A percentile compares a stretch with the other conserved stretches of the same genome.
Evolutionary conservation across 2,329 filamentous ascomycete genomes (phyloP).

Genomic region (Cladosporium sp.): DNA sequence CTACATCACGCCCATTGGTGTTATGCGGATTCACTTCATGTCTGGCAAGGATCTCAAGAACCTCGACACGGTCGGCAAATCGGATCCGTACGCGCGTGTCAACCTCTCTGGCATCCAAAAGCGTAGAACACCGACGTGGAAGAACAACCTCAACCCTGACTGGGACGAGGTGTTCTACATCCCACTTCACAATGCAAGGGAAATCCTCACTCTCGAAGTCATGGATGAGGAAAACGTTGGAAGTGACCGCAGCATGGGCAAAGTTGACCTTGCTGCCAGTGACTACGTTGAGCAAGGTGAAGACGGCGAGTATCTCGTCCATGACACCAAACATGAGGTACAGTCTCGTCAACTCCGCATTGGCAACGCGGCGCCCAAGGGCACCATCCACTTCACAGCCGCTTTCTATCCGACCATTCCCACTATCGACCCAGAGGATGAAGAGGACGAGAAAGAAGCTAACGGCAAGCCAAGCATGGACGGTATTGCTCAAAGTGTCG

Average conservation of each 20-base stretch:
- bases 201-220: slow-evolving; percentile 85
- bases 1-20: slow-evolving; percentile 90
- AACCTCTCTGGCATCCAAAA: slow-evolving; percentile 88
- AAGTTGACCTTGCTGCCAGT: slow-evolving; percentile 72
- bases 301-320: slow-evolving; percentile 75
- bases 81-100: slow-evolving; percentile 89
- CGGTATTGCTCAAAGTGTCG: slow-evolving; percentile 25
- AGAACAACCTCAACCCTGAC: slow-evolving; percentile 91
- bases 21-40: slow-evolving; percentile 91
- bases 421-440: slow-evolving; percentile 85
- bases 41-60: slow-evolving; percentile 82
- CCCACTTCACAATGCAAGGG: slow-evolving; percentile 80
- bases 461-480: slow-evolving; percentile 29
- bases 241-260: slow-evolving; percentile 84
- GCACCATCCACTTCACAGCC: slow-evolving; percentile 76
- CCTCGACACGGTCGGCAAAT: slow-evolving; percentile 93
- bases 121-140: slow-evolving; percentile 89
- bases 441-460: slow-evolving; percentile 54
- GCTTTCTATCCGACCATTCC: slow-evolving; percentile 90
- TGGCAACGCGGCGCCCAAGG: slow-evolving; percentile 75
- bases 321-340: slow-evolving; percentile 69
- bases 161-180: slow-evolving; percentile 97
- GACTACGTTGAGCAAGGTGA: slow-evolving; percentile 81
- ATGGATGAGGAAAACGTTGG: slow-evolving; percentile 95
- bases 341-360: slow-evolving; percentile 71